Evolutionary conservation across 768 basidiomycete genomes (phyloP).

Genomic region (Rhizopogon salebrosus): DNA sequence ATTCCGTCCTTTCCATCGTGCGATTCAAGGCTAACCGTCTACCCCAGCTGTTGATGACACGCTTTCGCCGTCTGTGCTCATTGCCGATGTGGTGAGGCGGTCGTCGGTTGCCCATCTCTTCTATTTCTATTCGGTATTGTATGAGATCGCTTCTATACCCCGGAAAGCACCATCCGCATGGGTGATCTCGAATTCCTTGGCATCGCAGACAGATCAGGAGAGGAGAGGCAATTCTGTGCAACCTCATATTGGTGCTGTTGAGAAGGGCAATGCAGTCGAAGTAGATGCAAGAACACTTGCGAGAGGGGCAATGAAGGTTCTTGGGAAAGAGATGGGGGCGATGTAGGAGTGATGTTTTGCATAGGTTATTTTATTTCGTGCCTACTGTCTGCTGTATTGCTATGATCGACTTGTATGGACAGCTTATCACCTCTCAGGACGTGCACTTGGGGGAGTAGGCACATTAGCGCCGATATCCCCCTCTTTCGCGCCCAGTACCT

Average conservation of each 20-base stretch:
- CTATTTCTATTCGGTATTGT: slow-evolving; percentile 76
- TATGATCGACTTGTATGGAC: neutral
- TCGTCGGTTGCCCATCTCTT: slow-evolving; percentile 83
- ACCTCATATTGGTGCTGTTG: slow-evolving; percentile 18
- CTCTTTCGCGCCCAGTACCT: slow-evolving; percentile 52
- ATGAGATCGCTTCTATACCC: slow-evolving; percentile 73
- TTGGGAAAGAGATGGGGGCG: slow-evolving; percentile 73
- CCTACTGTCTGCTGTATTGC: neutral
- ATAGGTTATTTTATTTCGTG: neutral
- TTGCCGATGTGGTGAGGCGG: slow-evolving; percentile 68
- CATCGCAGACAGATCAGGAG: slow-evolving; percentile 7
- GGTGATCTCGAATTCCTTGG: slow-evolving; percentile 30
- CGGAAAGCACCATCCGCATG: slow-evolving; percentile 65
- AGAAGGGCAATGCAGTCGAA: slow-evolving; percentile 31
- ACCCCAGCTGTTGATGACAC: slow-evolving; percentile 36
- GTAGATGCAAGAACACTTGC: slow-evolving; percentile 65
- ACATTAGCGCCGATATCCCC: slow-evolving; percentile 38
- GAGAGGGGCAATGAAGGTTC: slow-evolving; percentile 57
- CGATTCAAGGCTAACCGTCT: neutral
- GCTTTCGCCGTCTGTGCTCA: slow-evolving; percentile 45
- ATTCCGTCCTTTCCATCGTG: neutral
- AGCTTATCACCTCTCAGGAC: neutral
- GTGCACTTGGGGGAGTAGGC: slow-evolving; percentile 21
- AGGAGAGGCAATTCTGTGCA: slow-evolving; percentile 7
- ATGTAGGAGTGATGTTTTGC: slow-evolving; percentile 10